Base-by-base conservation (phyloP, 2,329 filamentous ascomycete species). In the Lecanicillium sp. region DNA sequence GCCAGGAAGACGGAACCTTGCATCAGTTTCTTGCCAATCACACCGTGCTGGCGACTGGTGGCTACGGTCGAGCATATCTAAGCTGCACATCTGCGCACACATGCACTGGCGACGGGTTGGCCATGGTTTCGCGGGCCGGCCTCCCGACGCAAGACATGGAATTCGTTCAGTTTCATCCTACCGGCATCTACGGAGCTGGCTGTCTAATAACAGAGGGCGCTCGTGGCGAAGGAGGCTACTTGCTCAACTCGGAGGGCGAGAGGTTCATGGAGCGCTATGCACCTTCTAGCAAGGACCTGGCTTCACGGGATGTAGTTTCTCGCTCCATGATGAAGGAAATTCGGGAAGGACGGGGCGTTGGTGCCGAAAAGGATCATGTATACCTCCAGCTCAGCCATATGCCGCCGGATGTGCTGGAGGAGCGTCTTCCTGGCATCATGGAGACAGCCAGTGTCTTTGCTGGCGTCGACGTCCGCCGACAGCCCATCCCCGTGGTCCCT, bases 181-280 rank as follows among this genome's bases (percentile, higher is more conserved):
- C 90, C 50, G 90, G 90, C 78, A 97, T 97, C 69, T 97, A 97
- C 65, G 92, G 92, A 57, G 90, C 90, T 56, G 90, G 90, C 50
- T 94, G 89, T 68, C 72, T 97, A 75, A 97, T 97, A 60, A 97
- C 92, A 10, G 90, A 97, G 70, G 90, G 90, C 54, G 87, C 90
- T 52, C 87, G 90, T 74, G 90, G 92, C 71, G 92, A 97, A 75
- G 90, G 90, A 74, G 90, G 90, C 57, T 97, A 96, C 64, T 79
- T 97, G 36, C 77, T 97, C 50, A 97, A 97, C 79, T 88, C 86
- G 5, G 85, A 97, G 74, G 90, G 90, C 70, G 92, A 97, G 71
- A 85, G 90, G 56, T 97, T 97, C 71, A 97, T 97, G 90, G 90
- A 97, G 71, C 81, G 90, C 58, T 97, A 97, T 60, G 90, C 90